These are phyloP conservation scores for Cyberlindnera mrakii DNA, from an alignment of 805 yeast species.

Conservation along the genomic window DNA sequence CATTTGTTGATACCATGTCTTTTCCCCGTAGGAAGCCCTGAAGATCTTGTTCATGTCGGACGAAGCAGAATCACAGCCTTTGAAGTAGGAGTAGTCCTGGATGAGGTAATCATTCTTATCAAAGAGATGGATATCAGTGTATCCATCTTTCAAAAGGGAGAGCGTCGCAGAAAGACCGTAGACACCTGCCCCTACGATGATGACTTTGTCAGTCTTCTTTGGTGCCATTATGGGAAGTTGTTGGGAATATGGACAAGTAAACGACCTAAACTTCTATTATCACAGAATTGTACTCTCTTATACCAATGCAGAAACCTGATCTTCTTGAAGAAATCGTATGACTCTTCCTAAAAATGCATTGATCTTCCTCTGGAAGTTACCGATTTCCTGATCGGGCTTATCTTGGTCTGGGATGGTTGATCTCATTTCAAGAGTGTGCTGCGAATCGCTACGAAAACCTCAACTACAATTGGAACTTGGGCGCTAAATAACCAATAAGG, in stretches of 20 bases:
- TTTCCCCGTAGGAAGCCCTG: constrained; percentile 33
- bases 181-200: constrained; percentile 50
- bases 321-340: too few species aligned
- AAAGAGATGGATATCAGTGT: constrained; percentile 29
- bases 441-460: too few species aligned
- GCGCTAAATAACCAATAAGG: too few species aligned
- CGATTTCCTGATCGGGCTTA: too few species aligned
- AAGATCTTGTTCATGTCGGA: constrained; percentile 35
- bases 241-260: not conserved
- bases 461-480: too few species aligned
- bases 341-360: too few species aligned
- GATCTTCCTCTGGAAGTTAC: too few species aligned
- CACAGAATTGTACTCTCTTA: not conserved
- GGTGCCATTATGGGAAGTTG: not conserved
- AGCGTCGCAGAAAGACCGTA: constrained; percentile 47
- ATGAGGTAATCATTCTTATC: constrained; percentile 30
- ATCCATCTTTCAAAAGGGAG: constrained; percentile 33
- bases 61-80: constrained; percentile 36
- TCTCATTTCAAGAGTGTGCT: too few species aligned
- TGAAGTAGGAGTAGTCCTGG: constrained; percentile 26
- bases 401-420: too few species aligned
- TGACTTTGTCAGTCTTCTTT: constrained; percentile 21
- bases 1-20: constrained; percentile 27
- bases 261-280: not conserved
- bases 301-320: too few species aligned